Percentiles rank a stretch among this genome's conserved stretches.
Conservation (phyloP, 2,329 filamentous ascomycete species). For the Calycina herbarum region DNA sequence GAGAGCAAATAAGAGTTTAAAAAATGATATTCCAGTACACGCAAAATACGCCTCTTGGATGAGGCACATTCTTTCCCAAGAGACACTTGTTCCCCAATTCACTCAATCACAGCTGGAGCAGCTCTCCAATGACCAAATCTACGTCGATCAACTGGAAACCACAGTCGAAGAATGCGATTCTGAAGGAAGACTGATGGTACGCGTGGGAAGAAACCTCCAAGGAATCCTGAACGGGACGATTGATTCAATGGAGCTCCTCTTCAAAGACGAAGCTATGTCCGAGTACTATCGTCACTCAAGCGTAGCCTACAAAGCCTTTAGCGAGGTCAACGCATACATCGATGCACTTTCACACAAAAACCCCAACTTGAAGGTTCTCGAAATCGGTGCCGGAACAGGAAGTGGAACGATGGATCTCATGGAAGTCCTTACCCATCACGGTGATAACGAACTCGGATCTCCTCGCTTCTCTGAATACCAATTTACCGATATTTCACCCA, state of each 20-base stretch:
- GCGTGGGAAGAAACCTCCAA: background rate
- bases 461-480: conserved; percentile 19
- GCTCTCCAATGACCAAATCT: background rate
- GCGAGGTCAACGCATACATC: conserved; percentile 20
- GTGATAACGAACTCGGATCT: background rate
- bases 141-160: background rate
- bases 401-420: conserved; percentile 26
- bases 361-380: conserved; percentile 33
- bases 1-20: background rate
- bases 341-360: conserved; percentile 15
- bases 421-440: background rate
- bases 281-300: conserved; percentile 4
- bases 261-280: conserved; percentile 4
- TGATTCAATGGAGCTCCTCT: conserved; percentile 3
- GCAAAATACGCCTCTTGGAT: conserved; percentile 5
- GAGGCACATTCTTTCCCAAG: background rate
- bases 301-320: conserved; percentile 9
- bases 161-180: conserved; percentile 1
- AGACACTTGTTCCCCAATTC: background rate
- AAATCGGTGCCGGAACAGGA: conserved; percentile 36
- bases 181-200: conserved; percentile 4
- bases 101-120: background rate
- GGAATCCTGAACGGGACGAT: conserved; percentile 4
- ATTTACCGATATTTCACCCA: conserved; percentile 32
- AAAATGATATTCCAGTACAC: background rate